Percentiles rank a stretch among this genome's conserved stretches.
These are phyloP conservation scores for Hypoxylon sp. DNA, from an alignment of 2,329 filamentous ascomycete genomes.

Conservation along the genomic window DNA sequence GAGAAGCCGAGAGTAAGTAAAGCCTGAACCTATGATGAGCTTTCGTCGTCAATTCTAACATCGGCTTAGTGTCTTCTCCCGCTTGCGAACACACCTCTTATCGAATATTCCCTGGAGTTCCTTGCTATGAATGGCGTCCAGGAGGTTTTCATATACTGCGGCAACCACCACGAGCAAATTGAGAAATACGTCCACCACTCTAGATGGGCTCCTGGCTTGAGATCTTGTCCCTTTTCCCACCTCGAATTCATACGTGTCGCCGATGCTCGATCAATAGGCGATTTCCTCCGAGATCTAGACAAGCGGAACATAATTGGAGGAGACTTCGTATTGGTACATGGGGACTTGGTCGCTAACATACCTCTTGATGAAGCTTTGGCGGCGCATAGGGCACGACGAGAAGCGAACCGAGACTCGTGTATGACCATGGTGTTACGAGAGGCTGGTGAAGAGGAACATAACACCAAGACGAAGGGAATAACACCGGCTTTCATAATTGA, in stretches of 20 bases:
- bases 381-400: constrained; percentile 80
- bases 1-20: constrained; percentile 82
- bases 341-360: constrained; percentile 90
- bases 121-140: constrained; percentile 95
- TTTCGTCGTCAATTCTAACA: constrained; percentile 26
- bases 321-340: constrained; percentile 92
- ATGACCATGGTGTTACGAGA: constrained; percentile 95
- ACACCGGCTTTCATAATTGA: constrained; percentile 89
- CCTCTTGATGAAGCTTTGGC: constrained; percentile 81
- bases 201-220: constrained; percentile 69
- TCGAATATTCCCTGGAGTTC: constrained; percentile 98
- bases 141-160: constrained; percentile 91
- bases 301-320: constrained; percentile 83
- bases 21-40: constrained; percentile 7
- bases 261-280: constrained; percentile 85
- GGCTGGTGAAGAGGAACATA: constrained; percentile 73
- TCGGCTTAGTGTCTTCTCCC: constrained; percentile 81
- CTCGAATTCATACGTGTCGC: constrained; percentile 86
- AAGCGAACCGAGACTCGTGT: constrained; percentile 90
- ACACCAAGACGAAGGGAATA: constrained; percentile 78
- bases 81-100: constrained; percentile 90
- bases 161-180: constrained; percentile 84
- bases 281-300: constrained; percentile 94
- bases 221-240: constrained; percentile 73
- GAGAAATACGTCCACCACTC: constrained; percentile 87